These are phyloP conservation scores for Fistulinella prunicolor DNA, from an alignment of 768 basidiomycete genomes.

Conservation along the genomic window DNA sequence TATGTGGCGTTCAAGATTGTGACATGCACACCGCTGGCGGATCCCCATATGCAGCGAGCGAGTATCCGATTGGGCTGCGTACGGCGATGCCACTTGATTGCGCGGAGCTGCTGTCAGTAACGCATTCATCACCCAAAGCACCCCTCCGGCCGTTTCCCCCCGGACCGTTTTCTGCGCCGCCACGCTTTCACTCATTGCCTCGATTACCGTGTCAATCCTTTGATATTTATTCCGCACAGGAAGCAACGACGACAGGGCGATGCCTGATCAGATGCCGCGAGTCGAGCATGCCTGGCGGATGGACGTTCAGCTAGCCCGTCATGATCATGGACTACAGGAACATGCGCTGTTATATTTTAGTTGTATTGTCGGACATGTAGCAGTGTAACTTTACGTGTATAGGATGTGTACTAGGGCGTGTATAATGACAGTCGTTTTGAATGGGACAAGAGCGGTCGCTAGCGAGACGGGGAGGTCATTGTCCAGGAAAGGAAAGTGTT, in stretches of 20 bases:
- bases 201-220: slow-evolving; percentile 21
- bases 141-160: slow-evolving; percentile 9
- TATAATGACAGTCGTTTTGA: slow-evolving; percentile 14
- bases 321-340: background rate
- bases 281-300: slow-evolving; percentile 41
- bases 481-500: slow-evolving; percentile 35
- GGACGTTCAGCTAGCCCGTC: slow-evolving; percentile 29
- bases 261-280: slow-evolving; percentile 26
- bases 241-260: slow-evolving; percentile 10
- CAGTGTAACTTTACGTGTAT: slow-evolving; percentile 17
- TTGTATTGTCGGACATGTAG: slow-evolving; percentile 21
- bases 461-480: slow-evolving; percentile 17
- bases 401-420: slow-evolving; percentile 8
- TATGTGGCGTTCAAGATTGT: slow-evolving; percentile 29
- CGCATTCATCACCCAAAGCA: slow-evolving; percentile 1
- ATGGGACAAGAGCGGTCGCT: slow-evolving; percentile 21
- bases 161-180: slow-evolving; percentile 17
- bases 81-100: slow-evolving; percentile 27
- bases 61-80: slow-evolving; percentile 16
- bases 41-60: slow-evolving; percentile 30
- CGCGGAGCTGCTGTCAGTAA: slow-evolving; percentile 12
- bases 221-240: slow-evolving; percentile 16
- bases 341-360: background rate
- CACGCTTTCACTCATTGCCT: slow-evolving; percentile 25
- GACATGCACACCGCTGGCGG: slow-evolving; percentile 32